A percentile compares a stretch with the other conserved stretches of the same genome.
Conservation (phyloP, 768 basidiomycete genomes). For the Termitomyces sp. region DNA sequence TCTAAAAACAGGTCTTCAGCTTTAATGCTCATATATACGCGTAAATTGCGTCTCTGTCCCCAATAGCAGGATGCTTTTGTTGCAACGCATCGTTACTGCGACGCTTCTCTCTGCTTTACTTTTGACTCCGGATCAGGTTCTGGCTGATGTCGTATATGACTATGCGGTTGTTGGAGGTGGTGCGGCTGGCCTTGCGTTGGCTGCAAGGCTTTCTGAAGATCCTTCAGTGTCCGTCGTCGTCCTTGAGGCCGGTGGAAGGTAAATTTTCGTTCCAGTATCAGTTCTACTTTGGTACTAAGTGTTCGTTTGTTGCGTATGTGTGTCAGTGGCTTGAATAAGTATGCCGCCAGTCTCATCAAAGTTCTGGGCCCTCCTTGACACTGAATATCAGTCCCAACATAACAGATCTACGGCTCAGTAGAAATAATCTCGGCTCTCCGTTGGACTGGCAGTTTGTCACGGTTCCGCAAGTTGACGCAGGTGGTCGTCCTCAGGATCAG, state of each 20-base stretch:
- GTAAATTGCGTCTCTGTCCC: neutral
- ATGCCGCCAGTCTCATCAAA: neutral
- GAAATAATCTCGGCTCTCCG: constrained; percentile 6
- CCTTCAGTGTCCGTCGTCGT: constrained; percentile 8
- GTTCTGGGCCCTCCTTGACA: neutral
- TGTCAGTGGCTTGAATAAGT: constrained; percentile 8
- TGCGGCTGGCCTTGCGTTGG: constrained; percentile 6
- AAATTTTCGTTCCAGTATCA: neutral
- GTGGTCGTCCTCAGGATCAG: constrained; percentile 7
- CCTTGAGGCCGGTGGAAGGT: constrained; percentile 8
- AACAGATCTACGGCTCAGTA: constrained; percentile 9
- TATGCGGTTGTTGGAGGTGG: constrained; percentile 10
- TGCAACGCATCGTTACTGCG: neutral
- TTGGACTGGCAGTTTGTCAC: constrained; percentile 13
- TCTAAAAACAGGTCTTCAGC: neutral
- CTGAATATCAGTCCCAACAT: constrained; percentile 4
- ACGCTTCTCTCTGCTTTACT: neutral
- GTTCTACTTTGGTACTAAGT: neutral
- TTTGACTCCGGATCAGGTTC: neutral
- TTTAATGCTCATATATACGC: neutral
- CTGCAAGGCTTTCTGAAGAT: constrained; percentile 8
- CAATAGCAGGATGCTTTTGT: neutral
- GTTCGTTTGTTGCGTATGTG: neutral
- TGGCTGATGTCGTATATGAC: neutral
- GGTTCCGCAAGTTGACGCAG: constrained; percentile 6